Conservation (phyloP, 1,284 basidiomycete genomes). For the Puccinia hordei region DNA sequence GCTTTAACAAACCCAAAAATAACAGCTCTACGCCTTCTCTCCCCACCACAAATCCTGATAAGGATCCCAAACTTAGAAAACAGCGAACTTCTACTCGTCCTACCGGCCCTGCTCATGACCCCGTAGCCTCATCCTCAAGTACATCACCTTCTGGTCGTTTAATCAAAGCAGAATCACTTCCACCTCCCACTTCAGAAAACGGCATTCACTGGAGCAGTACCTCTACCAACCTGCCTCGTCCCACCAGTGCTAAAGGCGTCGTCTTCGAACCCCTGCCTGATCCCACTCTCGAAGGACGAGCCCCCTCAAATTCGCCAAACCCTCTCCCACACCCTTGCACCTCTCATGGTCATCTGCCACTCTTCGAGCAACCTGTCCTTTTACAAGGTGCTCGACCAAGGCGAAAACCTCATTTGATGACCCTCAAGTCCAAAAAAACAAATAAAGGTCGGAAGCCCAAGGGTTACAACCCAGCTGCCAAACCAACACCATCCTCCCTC, state of each 20-base stretch:
- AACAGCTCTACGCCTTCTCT: conserved; percentile 20
- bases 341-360: conserved; percentile 48
- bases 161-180: conserved; percentile 47
- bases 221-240: conserved; percentile 21
- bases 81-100: conserved; percentile 9
- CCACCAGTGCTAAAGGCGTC: conserved; percentile 28
- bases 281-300: background rate
- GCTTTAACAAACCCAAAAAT: conserved; percentile 34
- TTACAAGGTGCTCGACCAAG: conserved; percentile 48
- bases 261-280: conserved; percentile 25
- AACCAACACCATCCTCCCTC: background rate
- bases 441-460: conserved; percentile 36
- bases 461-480: conserved; percentile 17
- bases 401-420: conserved; percentile 38
- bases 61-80: conserved; percentile 39
- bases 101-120: conserved; percentile 5
- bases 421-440: conserved; percentile 24
- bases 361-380: conserved; percentile 50
- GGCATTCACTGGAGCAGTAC: conserved; percentile 9
- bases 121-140: conserved; percentile 28
- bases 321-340: conserved; percentile 42
- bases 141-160: conserved; percentile 23
- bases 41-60: conserved; percentile 26
- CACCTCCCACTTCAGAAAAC: conserved; percentile 38
- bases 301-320: background rate